Evolutionary conservation across 2,329 filamentous ascomycete genomes (phyloP).

Genomic region (Aspergillus bombycis): DNA sequence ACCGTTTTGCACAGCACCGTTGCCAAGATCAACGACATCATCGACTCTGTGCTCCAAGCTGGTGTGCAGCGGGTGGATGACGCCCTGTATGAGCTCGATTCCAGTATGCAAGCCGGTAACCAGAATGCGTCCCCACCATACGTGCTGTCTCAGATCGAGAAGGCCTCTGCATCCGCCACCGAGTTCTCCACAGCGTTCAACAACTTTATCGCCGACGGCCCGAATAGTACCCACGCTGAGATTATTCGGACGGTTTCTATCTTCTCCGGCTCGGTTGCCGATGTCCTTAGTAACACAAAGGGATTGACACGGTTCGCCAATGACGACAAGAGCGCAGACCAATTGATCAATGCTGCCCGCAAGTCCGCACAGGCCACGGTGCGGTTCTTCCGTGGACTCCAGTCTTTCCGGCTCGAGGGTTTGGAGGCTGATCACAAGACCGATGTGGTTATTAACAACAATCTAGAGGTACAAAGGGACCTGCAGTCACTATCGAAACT

Average conservation of each 20-base stretch:
- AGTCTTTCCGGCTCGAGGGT: conserved; percentile 90
- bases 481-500: conserved; percentile 92
- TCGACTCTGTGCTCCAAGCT: conserved; percentile 92
- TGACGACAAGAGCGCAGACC: conserved; percentile 91
- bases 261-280: conserved; percentile 86
- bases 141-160: conserved; percentile 95
- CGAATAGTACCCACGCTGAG: conserved; percentile 84
- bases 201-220: conserved; percentile 96
- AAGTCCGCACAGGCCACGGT: conserved; percentile 85
- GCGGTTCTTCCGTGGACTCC: conserved; percentile 90
- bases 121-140: conserved; percentile 95
- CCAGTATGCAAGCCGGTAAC: conserved; percentile 97
- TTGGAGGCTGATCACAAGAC: conserved; percentile 91
- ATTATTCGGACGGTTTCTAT: conserved; percentile 91
- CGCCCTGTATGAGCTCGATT: conserved; percentile 94
- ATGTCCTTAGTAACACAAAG: conserved; percentile 96
- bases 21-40: conserved; percentile 94
- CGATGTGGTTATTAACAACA: conserved; percentile 95
- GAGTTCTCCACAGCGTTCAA: conserved; percentile 98
- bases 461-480: conserved; percentile 93
- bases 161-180: conserved; percentile 89
- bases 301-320: conserved; percentile 89
- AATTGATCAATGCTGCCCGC: conserved; percentile 78
- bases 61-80: conserved; percentile 94
- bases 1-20: conserved; percentile 83